A percentile compares a stretch with the other conserved stretches of the same genome.
Conservation (phyloP, 1,284 basidiomycete genomes). For the Grifola frondosa region DNA sequence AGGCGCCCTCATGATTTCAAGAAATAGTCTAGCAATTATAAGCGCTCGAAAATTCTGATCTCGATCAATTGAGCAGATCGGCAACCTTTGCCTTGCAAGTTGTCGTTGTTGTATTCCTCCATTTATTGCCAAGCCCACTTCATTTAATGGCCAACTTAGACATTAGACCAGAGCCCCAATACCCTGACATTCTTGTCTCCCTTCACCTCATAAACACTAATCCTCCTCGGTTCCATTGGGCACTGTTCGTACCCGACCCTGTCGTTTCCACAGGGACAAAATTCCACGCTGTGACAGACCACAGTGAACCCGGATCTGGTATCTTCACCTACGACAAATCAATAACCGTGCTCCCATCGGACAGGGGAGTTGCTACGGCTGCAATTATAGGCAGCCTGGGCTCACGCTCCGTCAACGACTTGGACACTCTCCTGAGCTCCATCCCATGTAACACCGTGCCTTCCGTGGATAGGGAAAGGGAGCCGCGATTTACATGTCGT, state of each 20-base stretch:
- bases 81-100: too few relatives aligned
- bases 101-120: too few relatives aligned
- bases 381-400: slow-evolving; percentile 8
- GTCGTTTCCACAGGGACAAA: slow-evolving; percentile 5
- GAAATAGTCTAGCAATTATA: too few relatives aligned
- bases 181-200: slow-evolving; percentile 12
- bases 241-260: slow-evolving; percentile 9
- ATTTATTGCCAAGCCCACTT: too few relatives aligned
- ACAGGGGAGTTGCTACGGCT: slow-evolving; percentile 10
- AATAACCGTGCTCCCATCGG: slow-evolving; percentile 4
- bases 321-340: slow-evolving; percentile 10
- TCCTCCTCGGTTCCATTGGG: slow-evolving; percentile 15
- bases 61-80: too few relatives aligned
- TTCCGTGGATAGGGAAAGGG: slow-evolving; percentile 3
- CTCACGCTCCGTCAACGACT: slow-evolving; percentile 4
- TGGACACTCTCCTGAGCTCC: slow-evolving; percentile 5
- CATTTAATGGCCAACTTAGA: too few relatives aligned
- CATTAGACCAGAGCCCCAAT: too few relatives aligned
- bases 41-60: too few relatives aligned
- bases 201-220: slow-evolving; percentile 15
- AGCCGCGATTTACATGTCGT: slow-evolving; percentile 11
- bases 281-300: slow-evolving; percentile 14
- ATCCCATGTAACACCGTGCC: slow-evolving; percentile 12
- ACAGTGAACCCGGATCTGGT: slow-evolving; percentile 6
- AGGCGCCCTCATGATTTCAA: too few relatives aligned